A percentile compares a stretch with the other conserved stretches of the same genome.
Evolutionary conservation across 805 yeast species (phyloP).

Genomic region (Metschnikowia vanudenii): DNA sequence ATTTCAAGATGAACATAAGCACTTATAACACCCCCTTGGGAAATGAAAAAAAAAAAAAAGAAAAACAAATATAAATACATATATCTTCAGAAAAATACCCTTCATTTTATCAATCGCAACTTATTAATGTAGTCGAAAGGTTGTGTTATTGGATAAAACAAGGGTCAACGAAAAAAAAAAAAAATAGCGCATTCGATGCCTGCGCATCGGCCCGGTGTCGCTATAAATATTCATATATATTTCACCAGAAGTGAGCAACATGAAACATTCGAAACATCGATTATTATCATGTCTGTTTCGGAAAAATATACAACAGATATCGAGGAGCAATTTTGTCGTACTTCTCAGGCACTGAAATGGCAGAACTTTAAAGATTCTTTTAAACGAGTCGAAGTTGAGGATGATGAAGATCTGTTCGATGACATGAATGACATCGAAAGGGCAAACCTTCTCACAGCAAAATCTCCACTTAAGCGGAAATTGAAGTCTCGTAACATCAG

Average conservation of each 20-base stretch:
- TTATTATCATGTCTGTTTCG: slow-evolving; percentile 1
- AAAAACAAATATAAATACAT: too few relatives aligned
- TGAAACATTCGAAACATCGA: background rate
- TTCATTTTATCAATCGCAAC: too few relatives aligned
- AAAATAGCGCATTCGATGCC: slow-evolving; percentile 1
- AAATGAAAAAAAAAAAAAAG: too few relatives aligned
- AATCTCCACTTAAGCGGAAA: slow-evolving; percentile 47
- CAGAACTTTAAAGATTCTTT: slow-evolving; percentile 49
- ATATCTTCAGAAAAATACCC: too few relatives aligned
- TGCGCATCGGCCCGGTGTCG: slow-evolving; percentile 6
- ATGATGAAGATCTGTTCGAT: slow-evolving; percentile 22
- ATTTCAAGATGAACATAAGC: too few relatives aligned
- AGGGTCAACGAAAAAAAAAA: background rate
- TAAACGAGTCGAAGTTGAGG: slow-evolving; percentile 36
- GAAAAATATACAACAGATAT: slow-evolving; percentile 5
- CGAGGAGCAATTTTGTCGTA: slow-evolving; percentile 11
- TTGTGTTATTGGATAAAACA: too few relatives aligned
- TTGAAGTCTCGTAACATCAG: slow-evolving; percentile 53
- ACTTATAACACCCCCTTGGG: too few relatives aligned
- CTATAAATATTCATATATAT: background rate
- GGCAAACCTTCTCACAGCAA: slow-evolving; percentile 41
- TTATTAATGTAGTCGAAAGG: too few relatives aligned
- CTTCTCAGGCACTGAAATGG: slow-evolving; percentile 33
- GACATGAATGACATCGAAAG: slow-evolving; percentile 36
- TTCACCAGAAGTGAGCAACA: background rate